Conservation (phyloP, 108 stramenopile species). For the Chaetoceros tenuissimus region DNA sequence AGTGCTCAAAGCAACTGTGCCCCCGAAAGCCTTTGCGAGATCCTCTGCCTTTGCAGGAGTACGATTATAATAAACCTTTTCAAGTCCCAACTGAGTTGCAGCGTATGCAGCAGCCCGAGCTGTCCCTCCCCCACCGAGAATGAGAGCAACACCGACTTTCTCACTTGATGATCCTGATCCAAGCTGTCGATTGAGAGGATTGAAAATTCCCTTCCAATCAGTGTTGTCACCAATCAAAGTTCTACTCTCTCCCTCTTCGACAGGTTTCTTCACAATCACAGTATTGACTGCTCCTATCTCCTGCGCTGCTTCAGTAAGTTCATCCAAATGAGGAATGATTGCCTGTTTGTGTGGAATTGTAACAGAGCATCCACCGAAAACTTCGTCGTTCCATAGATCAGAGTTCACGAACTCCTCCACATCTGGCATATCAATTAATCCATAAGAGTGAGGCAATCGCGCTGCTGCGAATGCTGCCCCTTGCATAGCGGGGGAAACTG, state of each 20-base stretch:
- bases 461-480: slow-evolving; percentile 82
- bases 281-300: slow-evolving; percentile 99
- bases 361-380: slow-evolving; percentile 89
- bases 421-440: slow-evolving; percentile 64
- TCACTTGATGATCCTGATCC: slow-evolving; percentile 18
- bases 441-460: slow-evolving; percentile 82
- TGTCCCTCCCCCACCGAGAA: slow-evolving; percentile 97
- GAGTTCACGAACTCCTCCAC: slow-evolving; percentile 81
- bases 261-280: slow-evolving; percentile 61
- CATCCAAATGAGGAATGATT: slow-evolving; percentile 87
- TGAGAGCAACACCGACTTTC: slow-evolving; percentile 43
- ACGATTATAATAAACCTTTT: slow-evolving; percentile 88
- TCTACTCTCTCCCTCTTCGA: slow-evolving; percentile 22
- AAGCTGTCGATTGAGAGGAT: slow-evolving; percentile 70
- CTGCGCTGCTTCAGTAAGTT: slow-evolving; percentile 84
- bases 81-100: slow-evolving; percentile 68
- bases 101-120: slow-evolving; percentile 91
- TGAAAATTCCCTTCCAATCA: slow-evolving; percentile 96
- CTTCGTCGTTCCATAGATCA: slow-evolving; percentile 61
- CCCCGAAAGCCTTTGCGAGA: slow-evolving; percentile 85
- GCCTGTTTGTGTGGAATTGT: slow-evolving; percentile 98
- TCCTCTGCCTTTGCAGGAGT: slow-evolving; percentile 84
- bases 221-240: slow-evolving; percentile 94
- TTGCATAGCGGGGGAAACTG: slow-evolving; percentile 96
- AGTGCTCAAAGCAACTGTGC: slow-evolving; percentile 60